A percentile compares a stretch with the other conserved stretches of the same genome.
These are phyloP conservation scores for Orbilia blumenaviensis DNA, from an alignment of 2,329 filamentous ascomycete species.

Conservation along the genomic window DNA sequence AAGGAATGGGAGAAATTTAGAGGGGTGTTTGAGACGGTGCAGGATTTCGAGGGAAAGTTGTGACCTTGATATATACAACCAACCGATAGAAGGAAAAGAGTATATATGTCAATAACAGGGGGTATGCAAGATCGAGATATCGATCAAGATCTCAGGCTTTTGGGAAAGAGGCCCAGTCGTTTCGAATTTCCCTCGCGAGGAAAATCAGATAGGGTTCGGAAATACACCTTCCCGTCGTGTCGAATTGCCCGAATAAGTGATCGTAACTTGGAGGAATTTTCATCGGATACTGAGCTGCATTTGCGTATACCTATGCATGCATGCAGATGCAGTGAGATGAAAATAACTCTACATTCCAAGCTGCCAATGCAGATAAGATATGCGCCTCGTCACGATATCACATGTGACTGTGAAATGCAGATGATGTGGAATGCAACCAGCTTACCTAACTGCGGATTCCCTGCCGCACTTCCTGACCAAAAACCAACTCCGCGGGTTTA, in stretches of 20 bases:
- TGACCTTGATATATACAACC: neutral
- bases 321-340: neutral
- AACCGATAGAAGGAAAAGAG: neutral
- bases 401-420: too few relatives aligned
- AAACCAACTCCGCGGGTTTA: too few relatives aligned
- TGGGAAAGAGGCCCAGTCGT: too few relatives aligned
- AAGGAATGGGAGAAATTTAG: slow-evolving; percentile 31
- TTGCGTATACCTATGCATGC: too few relatives aligned
- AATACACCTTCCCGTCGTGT: neutral
- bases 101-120: neutral
- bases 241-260: neutral
- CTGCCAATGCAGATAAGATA: neutral
- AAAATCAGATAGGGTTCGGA: too few relatives aligned
- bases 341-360: neutral
- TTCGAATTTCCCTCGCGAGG: neutral
- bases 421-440: too few relatives aligned
- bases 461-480: too few relatives aligned
- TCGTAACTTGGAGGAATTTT: too few relatives aligned
- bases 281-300: too few relatives aligned
- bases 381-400: neutral
- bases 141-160: too few relatives aligned
- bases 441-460: too few relatives aligned
- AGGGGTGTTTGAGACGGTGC: slow-evolving; percentile 19
- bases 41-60: slow-evolving; percentile 28
- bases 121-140: neutral